These are phyloP conservation scores for Albugo candida DNA, from an alignment of 352 stramenopile species.

Conservation along the genomic window DNA sequence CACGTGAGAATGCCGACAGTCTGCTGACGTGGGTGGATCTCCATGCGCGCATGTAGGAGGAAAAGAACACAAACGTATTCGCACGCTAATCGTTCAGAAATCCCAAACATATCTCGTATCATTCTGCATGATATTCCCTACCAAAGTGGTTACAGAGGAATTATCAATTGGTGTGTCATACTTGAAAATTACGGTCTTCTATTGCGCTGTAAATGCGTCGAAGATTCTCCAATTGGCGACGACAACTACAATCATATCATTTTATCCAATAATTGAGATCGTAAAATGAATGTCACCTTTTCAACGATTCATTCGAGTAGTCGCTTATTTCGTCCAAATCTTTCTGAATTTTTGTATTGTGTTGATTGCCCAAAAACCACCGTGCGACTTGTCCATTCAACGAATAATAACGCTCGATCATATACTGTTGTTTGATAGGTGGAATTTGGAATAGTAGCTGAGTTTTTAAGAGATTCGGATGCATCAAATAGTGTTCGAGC, in stretches of 20 bases:
- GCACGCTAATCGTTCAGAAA: conserved; percentile 49
- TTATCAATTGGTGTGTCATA: too few species aligned
- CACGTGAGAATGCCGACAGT: conserved; percentile 36
- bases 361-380: conserved; percentile 63
- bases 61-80: conserved; percentile 72
- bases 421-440: conserved; percentile 52
- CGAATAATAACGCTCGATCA: conserved; percentile 66
- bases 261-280: neutral
- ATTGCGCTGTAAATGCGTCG: conserved; percentile 45
- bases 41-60: conserved; percentile 49
- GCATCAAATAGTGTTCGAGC: conserved; percentile 64
- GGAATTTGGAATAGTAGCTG: conserved; percentile 72
- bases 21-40: conserved; percentile 43
- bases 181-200: conserved; percentile 71
- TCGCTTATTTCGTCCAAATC: conserved; percentile 74
- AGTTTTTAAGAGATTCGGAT: conserved; percentile 55
- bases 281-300: conserved; percentile 13
- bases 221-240: conserved; percentile 61
- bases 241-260: conserved; percentile 19
- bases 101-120: conserved; percentile 36
- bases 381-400: conserved; percentile 46
- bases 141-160: neutral
- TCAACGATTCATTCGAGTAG: conserved; percentile 33
- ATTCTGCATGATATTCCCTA: conserved; percentile 17
- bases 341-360: conserved; percentile 63